These are phyloP conservation scores for Heterobasidion irregulare DNA, from an alignment of 1,284 basidiomycete genomes.

Conservation along the genomic window DNA sequence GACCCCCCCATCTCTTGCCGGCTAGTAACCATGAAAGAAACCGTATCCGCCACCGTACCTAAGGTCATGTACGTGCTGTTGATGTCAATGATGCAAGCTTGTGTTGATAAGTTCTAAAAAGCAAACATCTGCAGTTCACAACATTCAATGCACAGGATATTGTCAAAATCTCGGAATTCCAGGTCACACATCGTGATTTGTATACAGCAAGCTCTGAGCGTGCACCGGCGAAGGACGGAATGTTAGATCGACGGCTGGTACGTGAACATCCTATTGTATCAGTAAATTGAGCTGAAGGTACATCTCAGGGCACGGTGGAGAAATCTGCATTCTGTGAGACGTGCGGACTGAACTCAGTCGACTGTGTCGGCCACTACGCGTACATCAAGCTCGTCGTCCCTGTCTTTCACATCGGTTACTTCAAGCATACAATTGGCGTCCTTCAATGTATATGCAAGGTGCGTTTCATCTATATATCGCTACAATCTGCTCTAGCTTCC, in stretches of 20 bases:
- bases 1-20: too few relatives aligned
- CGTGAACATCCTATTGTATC: constrained; percentile 16
- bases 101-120: constrained; percentile 22
- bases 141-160: constrained; percentile 88
- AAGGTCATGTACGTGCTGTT: constrained; percentile 75
- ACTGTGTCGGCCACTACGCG: constrained; percentile 97
- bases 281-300: not conserved
- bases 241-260: constrained; percentile 83
- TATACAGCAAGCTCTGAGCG: constrained; percentile 70
- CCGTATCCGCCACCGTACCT: constrained; percentile 26
- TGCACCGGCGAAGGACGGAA: constrained; percentile 81
- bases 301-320: constrained; percentile 82
- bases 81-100: not conserved
- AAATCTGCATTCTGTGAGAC: constrained; percentile 93
- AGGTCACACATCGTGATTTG: constrained; percentile 86
- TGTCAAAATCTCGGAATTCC: constrained; percentile 89
- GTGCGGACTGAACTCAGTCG: constrained; percentile 86
- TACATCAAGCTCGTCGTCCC: constrained; percentile 95
- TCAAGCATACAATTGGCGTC: constrained; percentile 90
- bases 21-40: too few relatives aligned
- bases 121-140: constrained; percentile 92
- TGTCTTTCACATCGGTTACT: constrained; percentile 97
- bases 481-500: not conserved
- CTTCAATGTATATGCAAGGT: constrained; percentile 97
- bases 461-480: constrained; percentile 14